Conservation (phyloP, 2,329 filamentous ascomycete genomes). For the Mycocentrospora acerina region DNA sequence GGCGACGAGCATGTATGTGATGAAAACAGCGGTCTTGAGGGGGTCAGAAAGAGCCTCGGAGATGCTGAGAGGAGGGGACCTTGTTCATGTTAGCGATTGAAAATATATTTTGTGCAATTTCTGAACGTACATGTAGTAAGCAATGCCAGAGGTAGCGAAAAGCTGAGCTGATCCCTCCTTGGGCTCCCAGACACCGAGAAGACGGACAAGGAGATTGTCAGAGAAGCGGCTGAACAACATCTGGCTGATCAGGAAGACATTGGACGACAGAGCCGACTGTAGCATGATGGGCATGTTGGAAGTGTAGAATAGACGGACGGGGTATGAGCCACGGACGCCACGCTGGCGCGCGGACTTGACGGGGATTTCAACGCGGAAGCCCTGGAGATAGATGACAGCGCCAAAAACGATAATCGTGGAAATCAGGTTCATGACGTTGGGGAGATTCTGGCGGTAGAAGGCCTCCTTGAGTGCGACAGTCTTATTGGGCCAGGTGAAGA, state of each 20-base stretch:
- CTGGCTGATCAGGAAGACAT: slow-evolving; percentile 98
- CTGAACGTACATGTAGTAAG: slow-evolving; percentile 82
- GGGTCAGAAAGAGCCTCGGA: slow-evolving; percentile 95
- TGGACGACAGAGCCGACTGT: slow-evolving; percentile 96
- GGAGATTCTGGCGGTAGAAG: slow-evolving; percentile 98
- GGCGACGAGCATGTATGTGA: slow-evolving; percentile 95
- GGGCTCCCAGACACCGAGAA: slow-evolving; percentile 98
- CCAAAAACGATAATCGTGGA: slow-evolving; percentile 92
- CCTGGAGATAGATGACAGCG: slow-evolving; percentile 97
- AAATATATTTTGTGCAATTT: not conserved
- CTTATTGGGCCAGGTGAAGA: slow-evolving; percentile 99
- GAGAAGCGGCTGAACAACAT: slow-evolving; percentile 99
- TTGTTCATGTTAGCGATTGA: slow-evolving; percentile 19
- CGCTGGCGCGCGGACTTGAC: slow-evolving; percentile 99
- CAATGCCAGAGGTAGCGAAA: slow-evolving; percentile 86
- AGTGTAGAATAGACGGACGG: slow-evolving; percentile 98
- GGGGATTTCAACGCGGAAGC: slow-evolving; percentile 99
- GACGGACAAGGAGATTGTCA: slow-evolving; percentile 95
- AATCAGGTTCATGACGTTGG: slow-evolving; percentile 98
- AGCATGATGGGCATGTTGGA: slow-evolving; percentile 99
- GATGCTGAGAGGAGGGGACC: slow-evolving; percentile 91
- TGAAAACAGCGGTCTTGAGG: slow-evolving; percentile 93
- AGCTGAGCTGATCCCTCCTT: slow-evolving; percentile 96
- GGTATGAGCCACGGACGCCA: slow-evolving; percentile 97
- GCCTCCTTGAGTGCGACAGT: slow-evolving; percentile 96